Conservation (phyloP, 2,329 filamentous ascomycete genomes). For the Lecanicillium sp. region DNA sequence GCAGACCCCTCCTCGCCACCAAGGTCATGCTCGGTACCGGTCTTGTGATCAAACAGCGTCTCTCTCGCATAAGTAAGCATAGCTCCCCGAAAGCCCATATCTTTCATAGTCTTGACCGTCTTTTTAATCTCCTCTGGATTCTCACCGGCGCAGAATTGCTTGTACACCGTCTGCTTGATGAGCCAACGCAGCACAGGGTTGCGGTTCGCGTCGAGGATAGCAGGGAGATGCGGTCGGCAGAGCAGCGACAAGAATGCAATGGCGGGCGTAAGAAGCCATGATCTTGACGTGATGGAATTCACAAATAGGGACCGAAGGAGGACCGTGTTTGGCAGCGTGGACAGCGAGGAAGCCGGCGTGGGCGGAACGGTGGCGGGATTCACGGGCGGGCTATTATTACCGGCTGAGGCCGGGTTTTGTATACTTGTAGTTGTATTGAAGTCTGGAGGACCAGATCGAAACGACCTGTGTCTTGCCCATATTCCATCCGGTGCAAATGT, state of each 20-base stretch:
- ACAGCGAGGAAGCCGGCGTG: background rate
- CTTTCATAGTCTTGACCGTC: background rate
- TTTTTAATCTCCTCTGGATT: constrained; percentile 11
- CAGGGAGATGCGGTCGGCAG: background rate
- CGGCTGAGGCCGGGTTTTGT: too few species aligned
- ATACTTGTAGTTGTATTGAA: too few species aligned
- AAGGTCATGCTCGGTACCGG: too few species aligned
- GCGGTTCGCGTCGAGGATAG: constrained; percentile 33
- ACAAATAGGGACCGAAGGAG: background rate
- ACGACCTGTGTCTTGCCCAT: too few species aligned
- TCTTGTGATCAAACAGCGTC: background rate
- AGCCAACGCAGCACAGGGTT: constrained; percentile 39
- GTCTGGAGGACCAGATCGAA: too few species aligned
- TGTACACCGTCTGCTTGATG: constrained; percentile 42
- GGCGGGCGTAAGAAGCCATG: background rate
- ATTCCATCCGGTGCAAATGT: too few species aligned
- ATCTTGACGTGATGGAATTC: background rate
- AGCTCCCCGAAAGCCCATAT: constrained; percentile 1
- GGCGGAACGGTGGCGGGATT: too few species aligned
- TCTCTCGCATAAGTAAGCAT: constrained; percentile 6
- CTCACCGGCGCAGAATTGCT: constrained; percentile 49
- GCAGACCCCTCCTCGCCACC: too few species aligned
- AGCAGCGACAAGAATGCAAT: background rate
- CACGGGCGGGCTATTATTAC: too few species aligned
- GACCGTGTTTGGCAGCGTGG: background rate